A percentile compares a stretch with the other conserved stretches of the same genome.
Conservation (phyloP, 306 rosid species). For the Luffa aegyptiaca region DNA sequence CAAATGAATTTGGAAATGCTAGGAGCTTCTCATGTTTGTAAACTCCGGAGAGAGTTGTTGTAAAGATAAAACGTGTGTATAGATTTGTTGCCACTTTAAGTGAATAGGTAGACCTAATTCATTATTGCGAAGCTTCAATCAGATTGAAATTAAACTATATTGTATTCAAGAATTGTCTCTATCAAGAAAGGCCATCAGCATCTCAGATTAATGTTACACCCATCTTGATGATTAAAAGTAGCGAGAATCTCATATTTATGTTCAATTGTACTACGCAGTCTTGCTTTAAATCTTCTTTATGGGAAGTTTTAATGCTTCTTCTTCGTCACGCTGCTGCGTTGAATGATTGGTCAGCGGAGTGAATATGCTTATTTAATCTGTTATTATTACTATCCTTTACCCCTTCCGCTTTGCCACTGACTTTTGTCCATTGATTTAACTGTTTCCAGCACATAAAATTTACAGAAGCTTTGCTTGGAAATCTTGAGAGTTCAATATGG, state of each 20-base stretch:
- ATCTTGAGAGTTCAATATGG: background rate
- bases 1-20: slow-evolving; percentile 2
- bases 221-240: background rate
- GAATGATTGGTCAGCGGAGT: background rate
- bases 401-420: background rate
- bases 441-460: background rate
- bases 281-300: slow-evolving; percentile 1
- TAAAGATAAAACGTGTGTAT: slow-evolving; percentile 11
- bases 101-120: slow-evolving; percentile 2
- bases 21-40: background rate
- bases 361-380: background rate
- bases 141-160: background rate
- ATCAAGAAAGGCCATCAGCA: background rate
- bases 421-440: background rate
- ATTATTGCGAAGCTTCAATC: slow-evolving; percentile 2
- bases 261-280: background rate
- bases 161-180: background rate
- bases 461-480: background rate
- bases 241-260: background rate
- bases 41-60: slow-evolving; percentile 4
- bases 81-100: slow-evolving; percentile 9
- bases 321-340: background rate
- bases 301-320: background rate
- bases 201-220: background rate
- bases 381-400: background rate